A percentile compares a stretch with the other conserved stretches of the same genome.
Evolutionary conservation across 306 rosid species (phyloP).

Genomic region (Arachis stenosperma): DNA sequence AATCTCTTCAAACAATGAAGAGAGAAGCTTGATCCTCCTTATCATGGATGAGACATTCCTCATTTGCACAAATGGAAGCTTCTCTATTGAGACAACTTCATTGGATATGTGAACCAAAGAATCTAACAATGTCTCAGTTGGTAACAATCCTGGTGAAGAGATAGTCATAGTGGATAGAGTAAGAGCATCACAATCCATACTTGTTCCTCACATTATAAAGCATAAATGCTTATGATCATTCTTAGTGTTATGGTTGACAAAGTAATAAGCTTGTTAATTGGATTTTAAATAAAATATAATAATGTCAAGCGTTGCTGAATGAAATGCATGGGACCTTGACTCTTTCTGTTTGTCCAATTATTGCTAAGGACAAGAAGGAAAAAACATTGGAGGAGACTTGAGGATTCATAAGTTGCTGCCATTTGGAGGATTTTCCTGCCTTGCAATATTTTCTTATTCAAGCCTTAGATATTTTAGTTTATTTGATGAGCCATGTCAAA

Average conservation of each 20-base stretch:
- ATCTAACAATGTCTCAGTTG: slow-evolving; percentile 70
- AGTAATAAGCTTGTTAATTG: slow-evolving; percentile 16
- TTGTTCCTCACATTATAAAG: slow-evolving; percentile 25
- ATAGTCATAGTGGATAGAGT: slow-evolving; percentile 53
- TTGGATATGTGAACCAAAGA: slow-evolving; percentile 65
- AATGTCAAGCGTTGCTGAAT: slow-evolving; percentile 32
- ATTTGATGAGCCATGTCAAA: slow-evolving; percentile 55
- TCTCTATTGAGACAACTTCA: slow-evolving; percentile 70
- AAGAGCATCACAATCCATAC: slow-evolving; percentile 54
- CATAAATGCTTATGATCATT: slow-evolving; percentile 37
- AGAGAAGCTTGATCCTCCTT: slow-evolving; percentile 85
- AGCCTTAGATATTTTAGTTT: slow-evolving; percentile 15
- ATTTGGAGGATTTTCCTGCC: slow-evolving; percentile 69
- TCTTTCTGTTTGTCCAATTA: slow-evolving; percentile 55
- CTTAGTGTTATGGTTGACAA: slow-evolving; percentile 44
- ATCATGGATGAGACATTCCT: slow-evolving; percentile 75
- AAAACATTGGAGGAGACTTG: slow-evolving; percentile 17
- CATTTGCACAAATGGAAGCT: slow-evolving; percentile 54
- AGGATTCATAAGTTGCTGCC: slow-evolving; percentile 59
- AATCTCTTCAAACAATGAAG: slow-evolving; percentile 83
- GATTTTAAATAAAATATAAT: neutral
- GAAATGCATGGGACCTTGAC: slow-evolving; percentile 52
- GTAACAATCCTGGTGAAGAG: slow-evolving; percentile 63
- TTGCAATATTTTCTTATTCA: slow-evolving; percentile 41
- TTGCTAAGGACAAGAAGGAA: slow-evolving; percentile 51